A percentile compares a stretch with the other conserved stretches of the same genome.
Evolutionary conservation across 768 basidiomycete genomes (phyloP).

Genomic region (Suillus subalutaceus): DNA sequence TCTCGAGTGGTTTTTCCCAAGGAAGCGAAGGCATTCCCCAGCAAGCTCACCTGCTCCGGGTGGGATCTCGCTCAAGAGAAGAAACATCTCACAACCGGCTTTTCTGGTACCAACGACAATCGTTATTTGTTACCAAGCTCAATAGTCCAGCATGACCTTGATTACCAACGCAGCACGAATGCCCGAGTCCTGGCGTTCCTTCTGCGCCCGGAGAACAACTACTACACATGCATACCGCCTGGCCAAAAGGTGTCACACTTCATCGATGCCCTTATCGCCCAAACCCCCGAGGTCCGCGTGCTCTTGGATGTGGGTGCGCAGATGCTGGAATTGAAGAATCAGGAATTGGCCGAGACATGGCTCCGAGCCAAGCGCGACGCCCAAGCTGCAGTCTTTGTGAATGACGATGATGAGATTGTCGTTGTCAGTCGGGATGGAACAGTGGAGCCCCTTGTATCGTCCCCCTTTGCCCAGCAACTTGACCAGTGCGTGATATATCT

Average conservation of each 20-base stretch:
- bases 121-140: slow-evolving; percentile 41
- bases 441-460: slow-evolving; percentile 31
- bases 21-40: slow-evolving; percentile 39
- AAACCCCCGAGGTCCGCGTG: slow-evolving; percentile 45
- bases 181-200: slow-evolving; percentile 40
- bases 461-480: slow-evolving; percentile 36
- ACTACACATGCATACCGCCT: slow-evolving; percentile 21
- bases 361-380: slow-evolving; percentile 25
- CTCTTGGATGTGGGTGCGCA: slow-evolving; percentile 61
- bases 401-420: slow-evolving; percentile 35
- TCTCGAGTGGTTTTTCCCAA: slow-evolving; percentile 41
- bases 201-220: slow-evolving; percentile 26
- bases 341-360: slow-evolving; percentile 45
- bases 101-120: slow-evolving; percentile 44
- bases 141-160: slow-evolving; percentile 32
- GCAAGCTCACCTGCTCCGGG: slow-evolving; percentile 36
- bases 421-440: slow-evolving; percentile 35
- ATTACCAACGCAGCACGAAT: slow-evolving; percentile 44
- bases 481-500: slow-evolving; percentile 41
- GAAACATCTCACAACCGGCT: slow-evolving; percentile 26
- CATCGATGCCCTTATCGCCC: slow-evolving; percentile 35
- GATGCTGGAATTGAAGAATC: slow-evolving; percentile 53
- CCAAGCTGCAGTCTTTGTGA: slow-evolving; percentile 37
- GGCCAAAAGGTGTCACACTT: slow-evolving; percentile 16
- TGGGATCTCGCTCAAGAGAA: slow-evolving; percentile 41